phyloP scores from a whole-genome alignment of 495 filamentous ascomycete genomes.

The Barbatosphaeria neglecta region DNA sequence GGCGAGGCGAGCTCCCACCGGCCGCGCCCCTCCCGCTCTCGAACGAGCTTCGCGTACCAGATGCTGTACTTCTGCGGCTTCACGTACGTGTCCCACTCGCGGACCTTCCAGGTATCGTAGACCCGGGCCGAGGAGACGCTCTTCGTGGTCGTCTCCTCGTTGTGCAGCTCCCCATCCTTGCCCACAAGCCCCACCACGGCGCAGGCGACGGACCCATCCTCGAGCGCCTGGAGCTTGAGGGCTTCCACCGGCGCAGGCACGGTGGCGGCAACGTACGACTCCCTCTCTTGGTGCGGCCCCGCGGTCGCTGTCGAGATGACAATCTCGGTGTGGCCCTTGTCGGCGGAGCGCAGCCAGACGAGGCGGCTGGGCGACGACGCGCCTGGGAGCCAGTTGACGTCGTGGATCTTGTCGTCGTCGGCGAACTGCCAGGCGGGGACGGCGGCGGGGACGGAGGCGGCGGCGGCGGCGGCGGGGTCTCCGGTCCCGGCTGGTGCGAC shows the following conservation, averaged over 20 bases:
- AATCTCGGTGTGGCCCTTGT: constrained; percentile 11
- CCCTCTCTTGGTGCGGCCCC: background rate
- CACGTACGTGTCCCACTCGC: constrained; percentile 7
- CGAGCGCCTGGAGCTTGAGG: constrained; percentile 10
- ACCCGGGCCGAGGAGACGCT: constrained; percentile 5
- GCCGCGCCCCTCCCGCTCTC: constrained; percentile 1
- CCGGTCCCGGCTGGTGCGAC: background rate
- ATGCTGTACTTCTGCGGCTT: constrained; percentile 8
- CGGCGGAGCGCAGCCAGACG: constrained; percentile 8
- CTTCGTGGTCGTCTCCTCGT: constrained; percentile 1
- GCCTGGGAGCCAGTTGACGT: constrained; percentile 13
- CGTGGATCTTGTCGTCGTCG: constrained; percentile 8
- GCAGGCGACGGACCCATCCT: constrained; percentile 11
- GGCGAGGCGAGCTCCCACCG: constrained; percentile 5
- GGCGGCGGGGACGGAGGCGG: no score
- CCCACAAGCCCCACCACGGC: constrained; percentile 8
- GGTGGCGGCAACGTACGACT: constrained; percentile 4
- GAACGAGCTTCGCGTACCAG: constrained; percentile 15
- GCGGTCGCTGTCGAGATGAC: constrained; percentile 7
- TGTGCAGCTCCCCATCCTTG: constrained; percentile 6
- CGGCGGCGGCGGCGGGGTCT: no score
- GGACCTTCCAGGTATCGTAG: constrained; percentile 3
- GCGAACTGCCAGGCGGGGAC: constrained; percentile 3
- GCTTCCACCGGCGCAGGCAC: constrained; percentile 5
- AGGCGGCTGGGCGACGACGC: constrained; percentile 2